Base-by-base conservation (phyloP, 352 stramenopile species). In the Albugo laibachii region DNA sequence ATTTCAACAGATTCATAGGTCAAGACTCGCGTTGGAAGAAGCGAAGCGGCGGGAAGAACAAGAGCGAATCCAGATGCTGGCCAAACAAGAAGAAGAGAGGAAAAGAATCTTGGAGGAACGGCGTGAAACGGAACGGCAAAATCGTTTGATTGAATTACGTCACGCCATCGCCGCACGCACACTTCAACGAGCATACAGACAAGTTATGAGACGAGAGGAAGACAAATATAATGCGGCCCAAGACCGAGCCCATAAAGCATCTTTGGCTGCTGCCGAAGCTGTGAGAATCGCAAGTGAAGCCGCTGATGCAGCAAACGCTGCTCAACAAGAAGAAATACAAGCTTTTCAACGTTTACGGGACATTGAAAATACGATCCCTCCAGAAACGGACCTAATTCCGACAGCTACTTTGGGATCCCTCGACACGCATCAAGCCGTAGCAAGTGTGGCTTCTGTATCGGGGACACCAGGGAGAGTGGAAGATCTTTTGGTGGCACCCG, bases 1-100 rank as follows among this genome's bases (percentile, higher is more conserved):
- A n/a, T 53, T 92, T 6, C 63, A 87, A 24, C 65, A 79, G 53
- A 83, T 92, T 41, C 78, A 73, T 58, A 86, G 86, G 62, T 60
- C 63, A 41, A 71, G 75, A 16, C 54, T 78, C n/a, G 75, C 75
- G 2, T 73, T 87, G 16, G 75, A 88, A 43, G 75, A 88, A 21
- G 78, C 78, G 10, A 65, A 76, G 53, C 24, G 24, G 3, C 62
- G 67, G 44, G 63, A 74, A 41, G 71, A 80, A 8, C 70, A 88
- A 53, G 69, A 88, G 58, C 62, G 74, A 37, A 57, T 61, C 19
- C 53, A 83, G 35, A 20, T 24, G 8, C 8, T 43, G 39, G 18
- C 18, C 39, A 43, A 8, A 24, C 39, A 43, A 8, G 18, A 31
- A 31, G 24, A 31, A 31, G 61, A 85, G 54, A 66, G 70, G 37